Evolutionary conservation across 495 filamentous ascomycete species (phyloP).

Genomic region (Entonaema liquescens): DNA sequence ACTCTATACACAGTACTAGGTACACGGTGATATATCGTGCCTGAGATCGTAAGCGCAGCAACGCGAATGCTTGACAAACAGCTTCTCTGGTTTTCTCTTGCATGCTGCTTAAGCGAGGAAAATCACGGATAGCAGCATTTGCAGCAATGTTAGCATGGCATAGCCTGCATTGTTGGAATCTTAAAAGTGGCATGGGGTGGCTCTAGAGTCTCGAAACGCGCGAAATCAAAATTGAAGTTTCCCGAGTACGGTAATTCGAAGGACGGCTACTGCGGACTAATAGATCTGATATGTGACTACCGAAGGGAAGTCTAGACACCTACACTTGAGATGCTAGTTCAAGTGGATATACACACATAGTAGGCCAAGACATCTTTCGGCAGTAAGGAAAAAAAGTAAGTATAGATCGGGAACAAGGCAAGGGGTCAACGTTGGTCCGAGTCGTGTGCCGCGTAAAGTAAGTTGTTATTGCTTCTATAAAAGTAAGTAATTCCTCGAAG

Average conservation of each 20-base stretch:
- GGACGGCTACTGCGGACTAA: constrained; percentile 9
- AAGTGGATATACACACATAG: background rate
- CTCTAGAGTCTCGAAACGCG: background rate
- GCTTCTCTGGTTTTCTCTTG: background rate
- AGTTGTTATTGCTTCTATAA: constrained; percentile 15
- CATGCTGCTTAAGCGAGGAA: background rate
- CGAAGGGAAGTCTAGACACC: constrained; percentile 7
- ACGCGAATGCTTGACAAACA: background rate
- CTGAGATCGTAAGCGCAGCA: background rate
- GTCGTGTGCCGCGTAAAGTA: background rate
- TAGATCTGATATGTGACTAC: constrained; percentile 3
- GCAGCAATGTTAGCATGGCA: constrained; percentile 25
- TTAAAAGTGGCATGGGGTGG: constrained; percentile 1
- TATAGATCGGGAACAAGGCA: background rate
- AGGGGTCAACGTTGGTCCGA: background rate
- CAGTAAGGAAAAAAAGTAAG: constrained; percentile 9
- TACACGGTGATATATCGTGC: constrained; percentile 3
- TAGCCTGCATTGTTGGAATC: constrained; percentile 14
- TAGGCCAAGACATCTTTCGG: constrained; percentile 13
- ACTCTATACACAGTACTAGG: constrained; percentile 6
- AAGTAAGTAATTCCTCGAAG: background rate
- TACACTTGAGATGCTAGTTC: constrained; percentile 10
- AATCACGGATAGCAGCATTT: constrained; percentile 30
- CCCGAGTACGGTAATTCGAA: constrained; percentile 20
- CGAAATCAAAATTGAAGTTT: constrained; percentile 1